Conservation (phyloP, 1,284 basidiomycete genomes). For the Ustilago tritici region DNA sequence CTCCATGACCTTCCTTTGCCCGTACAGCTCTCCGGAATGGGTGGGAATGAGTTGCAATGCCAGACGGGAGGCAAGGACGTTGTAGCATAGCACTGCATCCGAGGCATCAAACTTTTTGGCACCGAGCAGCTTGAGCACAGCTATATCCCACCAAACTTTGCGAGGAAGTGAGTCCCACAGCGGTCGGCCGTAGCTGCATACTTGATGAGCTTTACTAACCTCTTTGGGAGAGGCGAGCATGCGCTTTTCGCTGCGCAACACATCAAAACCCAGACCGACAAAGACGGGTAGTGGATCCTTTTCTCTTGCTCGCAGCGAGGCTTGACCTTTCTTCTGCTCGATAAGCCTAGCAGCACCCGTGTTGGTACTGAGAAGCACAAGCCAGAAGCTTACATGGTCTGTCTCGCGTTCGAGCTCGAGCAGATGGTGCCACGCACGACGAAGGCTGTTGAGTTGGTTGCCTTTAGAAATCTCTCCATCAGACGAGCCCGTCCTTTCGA, state of each 20-base stretch:
- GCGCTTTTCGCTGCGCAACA: slow-evolving; percentile 1
- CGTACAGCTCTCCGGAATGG: not conserved
- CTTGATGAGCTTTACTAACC: not conserved
- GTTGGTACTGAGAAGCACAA: slow-evolving; percentile 26
- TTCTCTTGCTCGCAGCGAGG: not conserved
- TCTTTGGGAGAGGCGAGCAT: not conserved
- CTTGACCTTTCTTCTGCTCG: not conserved
- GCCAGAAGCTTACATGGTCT: slow-evolving; percentile 13
- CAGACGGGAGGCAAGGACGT: slow-evolving; percentile 17
- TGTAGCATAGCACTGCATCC: not conserved
- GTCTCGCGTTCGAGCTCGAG: not conserved
- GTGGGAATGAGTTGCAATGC: slow-evolving; percentile 5
- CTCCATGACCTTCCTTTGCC: not conserved
- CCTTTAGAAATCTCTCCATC: not conserved
- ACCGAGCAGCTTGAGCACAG: slow-evolving; percentile 1
- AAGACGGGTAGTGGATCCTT: slow-evolving; percentile 11
- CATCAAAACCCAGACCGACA: slow-evolving; percentile 16
- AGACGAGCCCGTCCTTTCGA: not conserved
- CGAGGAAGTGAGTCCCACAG: slow-evolving; percentile 16
- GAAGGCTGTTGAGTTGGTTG: slow-evolving; percentile 3
- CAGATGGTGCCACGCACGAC: slow-evolving; percentile 22
- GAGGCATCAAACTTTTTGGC: not conserved
- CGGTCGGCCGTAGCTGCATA: slow-evolving; percentile 27
- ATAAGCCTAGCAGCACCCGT: slow-evolving; percentile 17
- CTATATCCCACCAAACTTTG: slow-evolving; percentile 5